These are phyloP conservation scores for Malus hybrid DNA, from an alignment of 331 rosid genomes.

Conservation along the genomic window DNA sequence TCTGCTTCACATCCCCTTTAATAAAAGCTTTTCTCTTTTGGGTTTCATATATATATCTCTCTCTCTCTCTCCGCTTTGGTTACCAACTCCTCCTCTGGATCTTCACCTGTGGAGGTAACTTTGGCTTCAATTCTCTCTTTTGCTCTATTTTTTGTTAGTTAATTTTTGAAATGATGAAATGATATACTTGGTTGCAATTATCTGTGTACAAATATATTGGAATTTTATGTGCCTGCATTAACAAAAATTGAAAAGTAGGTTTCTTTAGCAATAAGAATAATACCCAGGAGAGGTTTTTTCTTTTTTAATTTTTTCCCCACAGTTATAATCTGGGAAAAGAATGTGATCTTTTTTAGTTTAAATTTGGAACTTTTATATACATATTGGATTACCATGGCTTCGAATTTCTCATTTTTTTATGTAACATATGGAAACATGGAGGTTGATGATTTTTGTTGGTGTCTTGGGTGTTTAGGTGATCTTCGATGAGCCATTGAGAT, in stretches of 20 bases:
- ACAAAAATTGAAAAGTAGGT: background rate
- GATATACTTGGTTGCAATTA: background rate
- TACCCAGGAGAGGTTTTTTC: background rate
- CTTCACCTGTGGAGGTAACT: background rate
- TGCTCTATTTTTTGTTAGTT: too few species aligned
- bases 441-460: background rate
- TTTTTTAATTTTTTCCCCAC: background rate
- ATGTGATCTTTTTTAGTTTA: background rate
- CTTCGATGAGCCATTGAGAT: conserved; percentile 7
- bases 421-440: background rate
- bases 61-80: background rate
- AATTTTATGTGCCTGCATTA: background rate
- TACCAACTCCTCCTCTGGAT: background rate
- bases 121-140: background rate
- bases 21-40: background rate
- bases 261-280: background rate
- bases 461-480: conserved; percentile 22
- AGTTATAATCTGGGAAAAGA: background rate
- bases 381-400: background rate
- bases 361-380: background rate
- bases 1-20: background rate
- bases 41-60: background rate
- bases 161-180: too few species aligned
- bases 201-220: background rate
- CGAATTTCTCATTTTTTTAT: background rate